Percentiles rank a stretch among this genome's conserved stretches.
Evolutionary conservation across 2,329 filamentous ascomycete genomes (phyloP).

Genomic region (Camptophora hylomeconis): DNA sequence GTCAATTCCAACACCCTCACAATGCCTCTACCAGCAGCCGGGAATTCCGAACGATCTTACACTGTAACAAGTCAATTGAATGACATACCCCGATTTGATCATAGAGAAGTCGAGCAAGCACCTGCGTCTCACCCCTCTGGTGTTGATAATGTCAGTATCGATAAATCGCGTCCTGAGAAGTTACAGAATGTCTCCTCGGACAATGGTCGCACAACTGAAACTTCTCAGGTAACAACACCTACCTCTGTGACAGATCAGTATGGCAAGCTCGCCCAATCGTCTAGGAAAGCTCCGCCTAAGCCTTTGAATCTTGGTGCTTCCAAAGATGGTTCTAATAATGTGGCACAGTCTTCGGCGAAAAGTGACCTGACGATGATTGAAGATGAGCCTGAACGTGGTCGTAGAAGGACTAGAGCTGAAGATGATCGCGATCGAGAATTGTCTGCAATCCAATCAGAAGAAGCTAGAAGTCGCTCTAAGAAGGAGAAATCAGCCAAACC

Average conservation of each 20-base stretch:
- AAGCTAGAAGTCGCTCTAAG: constrained; percentile 59
- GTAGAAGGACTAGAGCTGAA: constrained; percentile 74
- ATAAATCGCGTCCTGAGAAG: constrained; percentile 4
- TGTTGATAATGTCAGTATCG: constrained; percentile 2
- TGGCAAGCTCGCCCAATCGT: constrained; percentile 41
- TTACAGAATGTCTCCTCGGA: constrained; percentile 9
- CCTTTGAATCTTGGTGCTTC: constrained; percentile 57
- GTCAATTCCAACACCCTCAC: constrained; percentile 1
- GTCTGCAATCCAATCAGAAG: constrained; percentile 51
- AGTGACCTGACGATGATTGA: constrained; percentile 6
- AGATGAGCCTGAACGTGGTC: constrained; percentile 41
- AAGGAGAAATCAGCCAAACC: constrained; percentile 49
- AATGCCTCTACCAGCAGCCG: constrained; percentile 2
- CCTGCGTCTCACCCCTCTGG: constrained; percentile 2
- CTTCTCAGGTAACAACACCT: constrained; percentile 19
- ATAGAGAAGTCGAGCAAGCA: too few species aligned
- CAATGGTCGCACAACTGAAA: constrained; percentile 10
- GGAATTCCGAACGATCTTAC: neutral
- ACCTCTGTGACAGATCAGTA: constrained; percentile 35
- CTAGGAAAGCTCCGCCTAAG: constrained; percentile 72
- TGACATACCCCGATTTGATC: too few species aligned
- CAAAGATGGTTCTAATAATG: constrained; percentile 17
- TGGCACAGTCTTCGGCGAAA: constrained; percentile 2
- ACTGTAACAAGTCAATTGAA: too few species aligned
- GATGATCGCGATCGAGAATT: constrained; percentile 69